Percentiles rank a stretch among this genome's conserved stretches.
phyloP scores from a whole-genome alignment of 2,329 filamentous ascomycete genomes.

The Penicillium griseofulvum region DNA sequence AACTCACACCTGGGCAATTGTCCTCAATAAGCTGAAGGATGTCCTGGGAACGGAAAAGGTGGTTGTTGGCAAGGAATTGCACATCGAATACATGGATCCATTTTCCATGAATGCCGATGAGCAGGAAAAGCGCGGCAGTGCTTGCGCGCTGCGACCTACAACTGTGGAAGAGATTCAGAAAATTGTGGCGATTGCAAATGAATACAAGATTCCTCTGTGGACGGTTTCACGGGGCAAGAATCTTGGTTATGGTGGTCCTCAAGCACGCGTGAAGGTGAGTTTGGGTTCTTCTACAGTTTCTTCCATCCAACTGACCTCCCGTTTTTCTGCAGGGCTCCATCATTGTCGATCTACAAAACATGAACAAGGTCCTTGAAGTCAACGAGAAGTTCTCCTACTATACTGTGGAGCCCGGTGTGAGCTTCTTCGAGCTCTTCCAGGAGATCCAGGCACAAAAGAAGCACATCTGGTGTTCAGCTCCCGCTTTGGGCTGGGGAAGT shows the following conservation, averaged over 20 bases:
- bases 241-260: neutral
- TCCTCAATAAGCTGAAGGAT: neutral
- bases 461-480: constrained; percentile 10
- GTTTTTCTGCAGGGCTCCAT: neutral
- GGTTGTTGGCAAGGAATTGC: neutral
- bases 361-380: constrained; percentile 33
- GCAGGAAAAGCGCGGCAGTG: neutral
- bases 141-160: neutral
- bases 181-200: neutral
- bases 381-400: constrained; percentile 31
- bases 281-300: neutral
- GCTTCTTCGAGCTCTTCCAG: constrained; percentile 47
- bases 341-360: neutral
- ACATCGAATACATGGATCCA: neutral
- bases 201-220: neutral
- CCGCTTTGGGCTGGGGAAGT: constrained; percentile 9
- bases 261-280: neutral
- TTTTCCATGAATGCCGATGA: neutral
- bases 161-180: neutral
- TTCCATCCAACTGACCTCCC: neutral
- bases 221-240: neutral
- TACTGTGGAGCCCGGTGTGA: constrained; percentile 46
- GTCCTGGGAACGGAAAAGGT: neutral
- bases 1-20: neutral
- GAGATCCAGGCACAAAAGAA: constrained; percentile 36